Conservation (phyloP, 2,329 filamentous ascomycete genomes). For the Herpotrichia juniperi region DNA sequence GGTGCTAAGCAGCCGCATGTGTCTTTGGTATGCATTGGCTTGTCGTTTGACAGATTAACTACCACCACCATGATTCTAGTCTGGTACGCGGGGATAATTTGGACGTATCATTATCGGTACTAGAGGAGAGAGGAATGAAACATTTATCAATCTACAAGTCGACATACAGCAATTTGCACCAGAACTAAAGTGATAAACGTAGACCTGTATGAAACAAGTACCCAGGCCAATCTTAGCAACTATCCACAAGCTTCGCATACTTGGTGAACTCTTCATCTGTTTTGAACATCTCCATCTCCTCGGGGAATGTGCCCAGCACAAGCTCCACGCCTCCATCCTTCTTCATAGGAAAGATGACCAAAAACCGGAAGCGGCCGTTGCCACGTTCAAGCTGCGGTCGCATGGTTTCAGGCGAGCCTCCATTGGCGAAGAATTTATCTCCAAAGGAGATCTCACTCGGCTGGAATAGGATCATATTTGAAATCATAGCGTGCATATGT, state of each 20-base stretch:
- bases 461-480: constrained; percentile 31
- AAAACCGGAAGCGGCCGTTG: constrained; percentile 28
- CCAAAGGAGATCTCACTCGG: constrained; percentile 24
- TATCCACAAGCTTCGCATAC: constrained; percentile 34
- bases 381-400: constrained; percentile 34
- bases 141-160: no score
- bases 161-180: no score
- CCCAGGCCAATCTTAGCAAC: constrained; percentile 6
- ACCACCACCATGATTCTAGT: no score
- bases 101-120: no score
- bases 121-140: no score
- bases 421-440: constrained; percentile 23
- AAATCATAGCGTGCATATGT: constrained; percentile 31
- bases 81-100: no score
- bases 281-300: constrained; percentile 55
- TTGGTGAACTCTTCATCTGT: constrained; percentile 51
- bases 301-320: constrained; percentile 26
- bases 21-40: no score
- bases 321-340: constrained; percentile 28
- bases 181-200: no score
- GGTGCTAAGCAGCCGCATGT: no score
- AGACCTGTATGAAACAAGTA: no score
- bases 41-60: no score
- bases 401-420: constrained; percentile 29
- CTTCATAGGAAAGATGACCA: constrained; percentile 31